Percentiles rank a stretch among this genome's conserved stretches.
phyloP scores from a whole-genome alignment of 2,329 filamentous ascomycete species.

The Ophiocordyceps polyrhachis-furcata region DNA sequence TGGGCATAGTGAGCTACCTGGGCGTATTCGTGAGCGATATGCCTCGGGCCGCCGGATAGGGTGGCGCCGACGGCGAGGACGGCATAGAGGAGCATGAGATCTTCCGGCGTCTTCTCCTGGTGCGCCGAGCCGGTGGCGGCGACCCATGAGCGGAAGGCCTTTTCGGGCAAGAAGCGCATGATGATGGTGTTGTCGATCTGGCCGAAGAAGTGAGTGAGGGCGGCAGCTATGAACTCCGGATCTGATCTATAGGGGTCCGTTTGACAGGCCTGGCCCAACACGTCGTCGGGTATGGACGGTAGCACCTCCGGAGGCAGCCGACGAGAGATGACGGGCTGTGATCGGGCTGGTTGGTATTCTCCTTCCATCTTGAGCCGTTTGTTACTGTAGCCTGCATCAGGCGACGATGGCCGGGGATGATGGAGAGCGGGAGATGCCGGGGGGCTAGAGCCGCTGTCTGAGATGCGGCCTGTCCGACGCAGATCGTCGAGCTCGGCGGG shows the following conservation, averaged over 20 bases:
- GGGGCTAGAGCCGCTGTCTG: constrained; percentile 25
- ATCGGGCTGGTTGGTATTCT: constrained; percentile 22
- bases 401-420: constrained; percentile 12
- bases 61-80: constrained; percentile 20
- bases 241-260: constrained; percentile 28
- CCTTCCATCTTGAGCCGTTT: constrained; percentile 32
- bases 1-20: constrained; percentile 39
- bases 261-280: constrained; percentile 29
- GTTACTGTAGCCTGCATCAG: constrained; percentile 16
- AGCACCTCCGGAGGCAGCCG: constrained; percentile 17
- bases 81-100: constrained; percentile 27
- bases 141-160: constrained; percentile 19
- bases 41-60: constrained; percentile 18
- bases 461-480: constrained; percentile 15
- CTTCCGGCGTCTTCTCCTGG: constrained; percentile 20
- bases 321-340: constrained; percentile 16
- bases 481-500: constrained; percentile 29
- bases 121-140: constrained; percentile 10
- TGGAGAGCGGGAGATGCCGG: constrained; percentile 24
- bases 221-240: constrained; percentile 19
- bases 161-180: constrained; percentile 22
- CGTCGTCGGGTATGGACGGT: constrained; percentile 29
- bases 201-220: constrained; percentile 22
- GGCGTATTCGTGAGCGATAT: constrained; percentile 20
- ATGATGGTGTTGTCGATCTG: constrained; percentile 22